Base-by-base conservation (phyloP, 371 early-diverging fungal species). In the Rhizopus microsporus region DNA sequence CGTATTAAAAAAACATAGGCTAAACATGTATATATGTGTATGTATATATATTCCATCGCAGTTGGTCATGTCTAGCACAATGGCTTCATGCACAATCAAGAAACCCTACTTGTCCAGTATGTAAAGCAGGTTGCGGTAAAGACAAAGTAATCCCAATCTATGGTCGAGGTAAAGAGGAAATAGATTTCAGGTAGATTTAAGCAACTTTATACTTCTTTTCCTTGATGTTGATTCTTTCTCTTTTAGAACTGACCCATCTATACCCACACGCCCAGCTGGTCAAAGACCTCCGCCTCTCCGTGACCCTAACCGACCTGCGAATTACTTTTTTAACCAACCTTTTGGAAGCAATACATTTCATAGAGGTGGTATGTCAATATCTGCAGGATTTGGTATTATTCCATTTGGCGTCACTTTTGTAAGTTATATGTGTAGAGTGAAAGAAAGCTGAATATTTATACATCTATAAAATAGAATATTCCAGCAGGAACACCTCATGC, bases 111-210 rank as follows among this genome's bases (percentile, higher is more conserved):
- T 90, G 90, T 55, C 90, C 90, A 1, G 88, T 90, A 10, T 90
- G 89, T 63, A 89, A 90, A 63, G 90, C 88, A 5, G 88, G 88
- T 32, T 89, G 90, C 66, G 85, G 84, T 13, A 80, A 85, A 61
- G 88, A 88, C 44, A 88, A 89, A 59, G 88, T 90, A n/a, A 88
- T 90, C 39, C 90, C 89, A 1, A 79, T 90, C 44, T 90, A 90
- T 64, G 89, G 90, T 38, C 83, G 90, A 34, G 90, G 90, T 17
- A 80, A 75, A 58, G 88, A 90, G 60, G 83, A 80, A 51, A 77
- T 78, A 57, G 90, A 89, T 59, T 89, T 88, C 54, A 84, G 90
- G 82, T 82, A 40, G 8, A 5, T 8, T 38, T 40, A 43, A 2
- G n/a, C 17, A 17, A 5, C 23, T 23, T 23, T 23, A 13, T 32